Evolutionary conservation across 2,329 filamentous ascomycete species (phyloP).

Genomic region (Sarocladium oryzae): DNA sequence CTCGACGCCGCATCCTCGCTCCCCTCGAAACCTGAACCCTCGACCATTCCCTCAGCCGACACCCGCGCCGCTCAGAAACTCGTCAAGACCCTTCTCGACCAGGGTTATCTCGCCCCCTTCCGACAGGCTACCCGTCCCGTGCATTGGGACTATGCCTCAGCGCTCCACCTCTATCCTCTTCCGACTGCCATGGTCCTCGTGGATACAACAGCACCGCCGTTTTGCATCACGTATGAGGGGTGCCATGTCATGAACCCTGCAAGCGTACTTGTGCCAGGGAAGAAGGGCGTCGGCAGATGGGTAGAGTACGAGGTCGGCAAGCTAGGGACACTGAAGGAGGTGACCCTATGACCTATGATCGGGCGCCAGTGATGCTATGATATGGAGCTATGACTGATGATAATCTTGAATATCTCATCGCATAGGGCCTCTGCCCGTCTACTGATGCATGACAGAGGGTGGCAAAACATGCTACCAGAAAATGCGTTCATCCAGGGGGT

Average conservation of each 20-base stretch:
- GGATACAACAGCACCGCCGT: slow-evolving; percentile 74
- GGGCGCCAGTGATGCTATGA: not conserved
- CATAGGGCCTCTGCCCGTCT: not conserved
- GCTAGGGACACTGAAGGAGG: slow-evolving; percentile 57
- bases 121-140: slow-evolving; percentile 71
- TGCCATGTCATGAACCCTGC: slow-evolving; percentile 96
- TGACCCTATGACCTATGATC: slow-evolving; percentile 39
- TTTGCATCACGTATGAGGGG: slow-evolving; percentile 86
- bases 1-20: slow-evolving; percentile 27
- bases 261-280: slow-evolving; percentile 61
- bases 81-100: slow-evolving; percentile 86
- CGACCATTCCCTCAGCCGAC: slow-evolving; percentile 29
- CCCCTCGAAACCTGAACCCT: slow-evolving; percentile 4
- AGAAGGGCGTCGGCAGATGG: slow-evolving; percentile 69
- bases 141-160: slow-evolving; percentile 78
- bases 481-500: too few species aligned
- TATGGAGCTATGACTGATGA: slow-evolving; percentile 4
- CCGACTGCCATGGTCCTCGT: slow-evolving; percentile 78
- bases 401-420: not conserved
- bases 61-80: slow-evolving; percentile 63
- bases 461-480: too few species aligned
- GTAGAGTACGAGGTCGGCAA: slow-evolving; percentile 74
- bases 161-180: slow-evolving; percentile 78
- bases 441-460: not conserved
- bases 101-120: slow-evolving; percentile 85